These are phyloP conservation scores for Polyporus tsugae DNA, from an alignment of 1,284 basidiomycete species.

Conservation along the genomic window DNA sequence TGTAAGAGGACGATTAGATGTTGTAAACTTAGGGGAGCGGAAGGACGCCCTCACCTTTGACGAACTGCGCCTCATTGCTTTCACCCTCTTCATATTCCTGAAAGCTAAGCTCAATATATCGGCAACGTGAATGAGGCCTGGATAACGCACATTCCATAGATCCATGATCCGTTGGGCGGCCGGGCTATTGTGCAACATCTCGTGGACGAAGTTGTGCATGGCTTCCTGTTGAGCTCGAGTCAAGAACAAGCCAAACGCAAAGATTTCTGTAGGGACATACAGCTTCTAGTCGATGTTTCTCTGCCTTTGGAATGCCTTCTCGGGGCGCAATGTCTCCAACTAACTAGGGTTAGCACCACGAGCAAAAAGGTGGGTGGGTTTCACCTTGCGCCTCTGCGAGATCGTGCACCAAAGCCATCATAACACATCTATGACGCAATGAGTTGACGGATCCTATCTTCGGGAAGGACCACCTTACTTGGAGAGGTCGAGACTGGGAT, in stretches of 20 bases:
- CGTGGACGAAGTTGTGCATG: conserved; percentile 90
- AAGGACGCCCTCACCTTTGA: conserved; percentile 75
- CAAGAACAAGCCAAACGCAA: background rate
- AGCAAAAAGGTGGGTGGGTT: background rate
- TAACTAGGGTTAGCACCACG: conserved; percentile 9
- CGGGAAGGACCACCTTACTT: conserved; percentile 56
- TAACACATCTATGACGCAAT: conserved; percentile 70
- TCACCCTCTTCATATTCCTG: conserved; percentile 92
- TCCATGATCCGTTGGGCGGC: conserved; percentile 81
- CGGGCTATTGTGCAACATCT: conserved; percentile 87
- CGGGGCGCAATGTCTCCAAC: conserved; percentile 95
- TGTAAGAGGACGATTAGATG: background rate
- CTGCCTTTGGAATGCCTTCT: conserved; percentile 84
- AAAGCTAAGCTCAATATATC: background rate
- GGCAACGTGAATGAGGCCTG: background rate
- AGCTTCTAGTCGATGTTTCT: conserved; percentile 82
- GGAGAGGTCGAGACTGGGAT: conserved; percentile 75
- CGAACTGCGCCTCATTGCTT: conserved; percentile 87
- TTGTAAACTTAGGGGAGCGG: no score
- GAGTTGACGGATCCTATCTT: background rate
- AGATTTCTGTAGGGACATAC: conserved; percentile 46
- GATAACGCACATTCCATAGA: conserved; percentile 76
- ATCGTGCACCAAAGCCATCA: conserved; percentile 94
- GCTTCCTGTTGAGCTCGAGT: conserved; percentile 67
- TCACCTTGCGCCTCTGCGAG: conserved; percentile 92